Evolutionary conservation across 2,329 filamentous ascomycete genomes (phyloP).

Genomic region (Oidium heveae): DNA sequence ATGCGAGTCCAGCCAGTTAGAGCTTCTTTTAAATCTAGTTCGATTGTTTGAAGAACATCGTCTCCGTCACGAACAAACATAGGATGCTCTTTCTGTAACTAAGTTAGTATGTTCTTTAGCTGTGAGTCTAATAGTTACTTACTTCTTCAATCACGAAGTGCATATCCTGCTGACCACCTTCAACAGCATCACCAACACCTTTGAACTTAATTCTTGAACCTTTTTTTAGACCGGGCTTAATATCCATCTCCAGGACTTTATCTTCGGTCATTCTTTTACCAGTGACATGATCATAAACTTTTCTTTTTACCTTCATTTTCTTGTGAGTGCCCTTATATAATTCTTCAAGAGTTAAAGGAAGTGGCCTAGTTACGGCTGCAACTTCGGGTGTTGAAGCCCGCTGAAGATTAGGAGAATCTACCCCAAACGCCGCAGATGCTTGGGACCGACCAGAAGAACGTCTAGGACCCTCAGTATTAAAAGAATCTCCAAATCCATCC

Average conservation of each 20-base stretch:
- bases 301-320: slow-evolving; percentile 96
- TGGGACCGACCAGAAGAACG: slow-evolving; percentile 21
- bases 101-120: slow-evolving; percentile 18
- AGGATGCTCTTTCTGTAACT: slow-evolving; percentile 53
- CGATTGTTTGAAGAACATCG: slow-evolving; percentile 54
- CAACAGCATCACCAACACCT: slow-evolving; percentile 91
- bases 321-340: slow-evolving; percentile 69
- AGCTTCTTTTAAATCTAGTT: slow-evolving; percentile 76
- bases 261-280: slow-evolving; percentile 74
- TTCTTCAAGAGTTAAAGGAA: slow-evolving; percentile 69
- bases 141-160: slow-evolving; percentile 91
- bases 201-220: slow-evolving; percentile 97
- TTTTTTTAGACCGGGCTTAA: slow-evolving; percentile 87
- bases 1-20: slow-evolving; percentile 81
- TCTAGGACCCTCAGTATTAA: slow-evolving; percentile 16
- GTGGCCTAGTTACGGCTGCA: slow-evolving; percentile 64
- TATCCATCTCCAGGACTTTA: slow-evolving; percentile 76
- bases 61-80: slow-evolving; percentile 72
- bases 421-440: slow-evolving; percentile 18
- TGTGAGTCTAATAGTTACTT: slow-evolving; percentile 17
- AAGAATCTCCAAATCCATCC: slow-evolving; percentile 28
- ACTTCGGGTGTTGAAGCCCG: slow-evolving; percentile 48
- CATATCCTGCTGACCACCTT: slow-evolving; percentile 83
- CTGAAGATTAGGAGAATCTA: slow-evolving; percentile 17
- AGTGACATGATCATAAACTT: slow-evolving; percentile 59